Percentiles rank a stretch among this genome's conserved stretches.
Evolutionary conservation across 2,329 filamentous ascomycete species (phyloP).

Genomic region (Fusarium sp.): DNA sequence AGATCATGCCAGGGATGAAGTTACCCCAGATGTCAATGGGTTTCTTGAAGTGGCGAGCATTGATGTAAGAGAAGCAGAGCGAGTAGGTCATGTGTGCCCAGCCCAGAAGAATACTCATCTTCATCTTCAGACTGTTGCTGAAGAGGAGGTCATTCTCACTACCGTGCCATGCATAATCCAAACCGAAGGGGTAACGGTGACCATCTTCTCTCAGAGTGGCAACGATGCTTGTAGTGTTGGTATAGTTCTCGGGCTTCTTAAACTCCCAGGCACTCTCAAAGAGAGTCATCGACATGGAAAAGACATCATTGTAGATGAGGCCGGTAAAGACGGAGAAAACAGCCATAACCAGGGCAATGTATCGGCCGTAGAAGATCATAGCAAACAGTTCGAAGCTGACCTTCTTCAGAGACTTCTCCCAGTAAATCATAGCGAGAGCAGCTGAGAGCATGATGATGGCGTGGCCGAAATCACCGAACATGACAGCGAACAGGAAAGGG

Average conservation of each 20-base stretch:
- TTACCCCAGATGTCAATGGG: conserved; percentile 97
- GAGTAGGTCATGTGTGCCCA: conserved; percentile 99
- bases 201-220: conserved; percentile 72
- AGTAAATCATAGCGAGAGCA: conserved; percentile 93
- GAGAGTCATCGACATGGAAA: conserved; percentile 90
- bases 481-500: conserved; percentile 99
- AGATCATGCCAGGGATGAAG: conserved; percentile 98
- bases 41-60: conserved; percentile 93
- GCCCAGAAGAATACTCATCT: conserved; percentile 96
- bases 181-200: conserved; percentile 93
- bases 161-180: conserved; percentile 97
- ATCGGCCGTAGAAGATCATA: conserved; percentile 99
- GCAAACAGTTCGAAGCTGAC: conserved; percentile 91
- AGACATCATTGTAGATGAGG: conserved; percentile 96
- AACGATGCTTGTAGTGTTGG: conserved; percentile 69
- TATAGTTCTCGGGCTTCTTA: conserved; percentile 72
- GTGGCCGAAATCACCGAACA: conserved; percentile 99
- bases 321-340: conserved; percentile 97
- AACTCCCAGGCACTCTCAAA: conserved; percentile 93
- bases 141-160: conserved; percentile 96
- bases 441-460: conserved; percentile 87
- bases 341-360: conserved; percentile 98
- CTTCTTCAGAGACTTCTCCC: conserved; percentile 92
- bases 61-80: conserved; percentile 89
- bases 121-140: conserved; percentile 99